Evolutionary conservation across 2,329 filamentous ascomycete genomes (phyloP).

Genomic region (Coniochaeta sp.): DNA sequence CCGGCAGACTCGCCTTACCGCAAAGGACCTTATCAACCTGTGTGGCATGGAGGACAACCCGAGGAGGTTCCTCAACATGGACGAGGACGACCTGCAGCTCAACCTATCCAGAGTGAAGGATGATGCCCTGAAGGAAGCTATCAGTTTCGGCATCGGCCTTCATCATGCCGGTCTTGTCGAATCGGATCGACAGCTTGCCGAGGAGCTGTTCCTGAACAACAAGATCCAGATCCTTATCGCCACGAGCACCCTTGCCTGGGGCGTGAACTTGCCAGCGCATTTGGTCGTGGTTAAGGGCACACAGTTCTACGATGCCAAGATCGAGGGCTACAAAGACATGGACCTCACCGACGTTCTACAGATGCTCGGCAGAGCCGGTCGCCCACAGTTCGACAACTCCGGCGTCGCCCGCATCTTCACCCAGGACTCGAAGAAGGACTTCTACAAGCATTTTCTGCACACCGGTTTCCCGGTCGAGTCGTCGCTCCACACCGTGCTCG

Average conservation of each 20-base stretch:
- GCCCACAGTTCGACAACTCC: conserved; percentile 92
- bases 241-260: conserved; percentile 95
- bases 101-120: conserved; percentile 91
- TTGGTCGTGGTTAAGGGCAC: conserved; percentile 97
- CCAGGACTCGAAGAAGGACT: conserved; percentile 94
- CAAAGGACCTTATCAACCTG: conserved; percentile 92
- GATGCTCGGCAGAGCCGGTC: conserved; percentile 92
- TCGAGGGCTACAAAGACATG: conserved; percentile 97
- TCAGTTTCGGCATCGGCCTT: conserved; percentile 93
- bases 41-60: conserved; percentile 99
- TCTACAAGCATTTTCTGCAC: conserved; percentile 98
- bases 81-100: conserved; percentile 83
- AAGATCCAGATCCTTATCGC: conserved; percentile 97
- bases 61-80: conserved; percentile 85
- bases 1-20: conserved; percentile 87
- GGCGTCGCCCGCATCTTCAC: conserved; percentile 97
- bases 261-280: conserved; percentile 94
- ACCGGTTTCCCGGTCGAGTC: conserved; percentile 98
- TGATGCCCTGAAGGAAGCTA: conserved; percentile 82
- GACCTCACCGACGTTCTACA: conserved; percentile 95
- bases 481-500: conserved; percentile 88
- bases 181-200: conserved; percentile 81
- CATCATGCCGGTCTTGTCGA: conserved; percentile 97
- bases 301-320: conserved; percentile 96
- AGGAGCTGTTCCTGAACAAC: conserved; percentile 94